phyloP scores from a whole-genome alignment of 495 filamentous ascomycete species.

The Bacidia gigantensis region DNA sequence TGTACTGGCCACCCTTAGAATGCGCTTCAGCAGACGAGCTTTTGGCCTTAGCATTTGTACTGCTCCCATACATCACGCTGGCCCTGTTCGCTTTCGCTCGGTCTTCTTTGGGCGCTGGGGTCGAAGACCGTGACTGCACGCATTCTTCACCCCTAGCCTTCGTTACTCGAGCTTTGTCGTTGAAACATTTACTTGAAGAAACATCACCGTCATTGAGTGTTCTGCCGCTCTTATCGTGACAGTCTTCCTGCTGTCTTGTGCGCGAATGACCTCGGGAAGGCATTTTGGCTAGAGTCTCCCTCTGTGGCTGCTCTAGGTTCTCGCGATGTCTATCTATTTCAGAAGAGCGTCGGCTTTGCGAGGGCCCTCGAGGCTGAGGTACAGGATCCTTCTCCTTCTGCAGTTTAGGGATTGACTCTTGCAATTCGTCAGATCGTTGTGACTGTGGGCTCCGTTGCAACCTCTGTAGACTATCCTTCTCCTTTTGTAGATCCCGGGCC shows the following conservation, averaged over 20 bases:
- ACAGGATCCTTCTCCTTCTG: conserved; percentile 36
- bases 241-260: background rate
- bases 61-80: background rate
- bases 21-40: background rate
- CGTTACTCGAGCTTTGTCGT: background rate
- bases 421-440: conserved; percentile 22
- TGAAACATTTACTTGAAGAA: background rate
- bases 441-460: conserved; percentile 26
- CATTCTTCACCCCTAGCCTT: background rate
- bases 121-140: background rate
- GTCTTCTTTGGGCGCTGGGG: conserved; percentile 1
- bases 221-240: background rate
- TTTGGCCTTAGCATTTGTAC: background rate
- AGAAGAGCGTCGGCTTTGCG: background rate
- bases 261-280: background rate
- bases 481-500: conserved; percentile 27
- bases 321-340: background rate
- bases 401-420: conserved; percentile 23
- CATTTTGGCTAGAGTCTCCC: background rate
- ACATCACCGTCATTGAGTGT: background rate
- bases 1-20: background rate
- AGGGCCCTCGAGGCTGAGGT: conserved; percentile 14
- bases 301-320: background rate
- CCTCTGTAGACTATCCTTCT: conserved; percentile 15
- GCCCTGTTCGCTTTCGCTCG: background rate